Evolutionary conservation across 2,329 filamentous ascomycete genomes (phyloP), one percentile per base, ranked within the genome.

Genomic region (Blumeria hordei): DNA sequence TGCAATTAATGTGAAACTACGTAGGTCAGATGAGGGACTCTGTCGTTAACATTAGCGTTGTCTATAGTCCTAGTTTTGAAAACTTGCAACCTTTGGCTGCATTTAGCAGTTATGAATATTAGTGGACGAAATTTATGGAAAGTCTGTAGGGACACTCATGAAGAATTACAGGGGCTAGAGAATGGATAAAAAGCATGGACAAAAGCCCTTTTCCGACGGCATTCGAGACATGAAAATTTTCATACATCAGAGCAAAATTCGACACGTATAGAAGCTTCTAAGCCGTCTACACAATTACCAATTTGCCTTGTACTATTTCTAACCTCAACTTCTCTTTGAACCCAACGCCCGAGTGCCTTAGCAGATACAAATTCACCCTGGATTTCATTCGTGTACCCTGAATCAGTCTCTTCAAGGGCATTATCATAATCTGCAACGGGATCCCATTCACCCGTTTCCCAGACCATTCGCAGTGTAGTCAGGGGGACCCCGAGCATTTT

Each of bases 371-470:
- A 9, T n/a, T 34, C 21, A 14, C 37, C 16, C 21, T 56, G 55
- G 33, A 61, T 60, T 11, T 10, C 14, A 9, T 11, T 49, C 16
- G 6, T 61, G 67, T n/a, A 35, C 5, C 3, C 10, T 14, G 9
- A 12, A 44, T 68, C 65, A 1, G 68, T 69, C 6, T 72, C 71
- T 6, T 75, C 74, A 34, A 75, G 74, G 49, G 73, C 74, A 60
- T 71, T 73, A 58, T 79, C 74, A 60, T 78, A 76, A 58, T 76
- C 74, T 8, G 75, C 75, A 0, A 87, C 80, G 0, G 85, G 85
- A 66, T 94, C 87, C 78, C 83, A 86, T 67, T 95, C 88, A 18
- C 86, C 85, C 8, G 88, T 94, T 69, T 94, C 87, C 83, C 86
- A 94, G 0, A 92, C 70, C 52, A 96, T 67, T 43, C 72, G 74